phyloP scores from a whole-genome alignment of 1,139 yeast genomes.

The Suhomyces guaymorum region DNA sequence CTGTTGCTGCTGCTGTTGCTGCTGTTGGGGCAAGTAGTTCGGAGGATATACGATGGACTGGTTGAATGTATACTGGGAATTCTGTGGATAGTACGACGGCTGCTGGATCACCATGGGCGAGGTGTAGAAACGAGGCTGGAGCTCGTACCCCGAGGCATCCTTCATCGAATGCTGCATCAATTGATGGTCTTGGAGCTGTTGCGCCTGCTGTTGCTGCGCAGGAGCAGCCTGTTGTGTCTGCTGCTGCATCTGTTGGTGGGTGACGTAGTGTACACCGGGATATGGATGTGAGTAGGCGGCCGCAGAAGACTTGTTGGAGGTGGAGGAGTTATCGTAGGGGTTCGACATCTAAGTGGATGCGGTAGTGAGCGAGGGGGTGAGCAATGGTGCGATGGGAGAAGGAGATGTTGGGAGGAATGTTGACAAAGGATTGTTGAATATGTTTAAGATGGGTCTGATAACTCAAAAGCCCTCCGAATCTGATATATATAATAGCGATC shows the following conservation, averaged over 20 bases:
- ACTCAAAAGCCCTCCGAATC: constrained; percentile 2
- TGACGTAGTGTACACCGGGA: constrained; percentile 7
- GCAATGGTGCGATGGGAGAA: background rate
- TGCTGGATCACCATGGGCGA: constrained; percentile 26
- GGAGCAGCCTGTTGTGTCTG: constrained; percentile 11
- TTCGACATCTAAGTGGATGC: constrained; percentile 4
- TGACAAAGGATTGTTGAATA: too few relatives aligned
- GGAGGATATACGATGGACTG: constrained; percentile 20
- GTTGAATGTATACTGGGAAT: constrained; percentile 22
- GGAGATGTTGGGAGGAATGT: too few relatives aligned
- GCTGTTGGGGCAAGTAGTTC: constrained; percentile 14
- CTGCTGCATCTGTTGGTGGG: constrained; percentile 15
- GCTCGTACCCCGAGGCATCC: constrained; percentile 12
- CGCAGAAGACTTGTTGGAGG: constrained; percentile 3
- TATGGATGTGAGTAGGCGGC: constrained; percentile 8
- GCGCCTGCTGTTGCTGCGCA: constrained; percentile 7
- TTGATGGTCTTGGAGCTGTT: constrained; percentile 11
- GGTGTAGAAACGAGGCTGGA: constrained; percentile 24
- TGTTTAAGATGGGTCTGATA: too few relatives aligned
- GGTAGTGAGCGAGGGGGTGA: background rate
- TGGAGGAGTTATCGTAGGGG: constrained; percentile 7
- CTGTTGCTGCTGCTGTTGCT: constrained; percentile 8
- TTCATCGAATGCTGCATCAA: constrained; percentile 11
- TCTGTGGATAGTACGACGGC: constrained; percentile 20
- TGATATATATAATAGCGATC: constrained; percentile 10